phyloP scores from a whole-genome alignment of 306 rosid species.

The Hippophae rhamnoides region DNA sequence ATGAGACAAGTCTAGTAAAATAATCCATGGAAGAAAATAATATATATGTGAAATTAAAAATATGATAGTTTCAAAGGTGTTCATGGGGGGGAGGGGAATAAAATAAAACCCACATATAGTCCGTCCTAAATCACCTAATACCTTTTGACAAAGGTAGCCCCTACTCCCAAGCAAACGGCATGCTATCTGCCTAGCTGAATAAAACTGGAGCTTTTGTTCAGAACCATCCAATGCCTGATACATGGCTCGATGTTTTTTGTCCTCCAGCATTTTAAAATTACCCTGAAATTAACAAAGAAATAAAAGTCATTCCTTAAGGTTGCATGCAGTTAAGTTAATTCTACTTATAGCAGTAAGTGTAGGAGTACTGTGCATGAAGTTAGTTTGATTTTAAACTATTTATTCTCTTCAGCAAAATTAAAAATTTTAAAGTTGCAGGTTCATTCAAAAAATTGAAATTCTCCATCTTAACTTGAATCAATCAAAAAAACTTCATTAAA shows the following conservation, averaged over 20 bases:
- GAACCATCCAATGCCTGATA: conserved; percentile 66
- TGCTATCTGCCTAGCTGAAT: conserved; percentile 85
- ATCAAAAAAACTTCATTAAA: too few species aligned
- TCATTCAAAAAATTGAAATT: too few species aligned
- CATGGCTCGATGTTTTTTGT: conserved; percentile 77
- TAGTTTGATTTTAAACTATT: too few species aligned
- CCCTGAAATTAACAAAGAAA: conserved; percentile 38
- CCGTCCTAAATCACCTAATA: conserved; percentile 9
- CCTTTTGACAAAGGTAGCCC: conserved; percentile 95
- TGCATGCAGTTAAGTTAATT: too few species aligned
- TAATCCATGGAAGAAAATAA: background rate
- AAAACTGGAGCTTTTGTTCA: conserved; percentile 66
- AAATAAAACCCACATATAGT: background rate
- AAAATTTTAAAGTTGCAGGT: too few species aligned
- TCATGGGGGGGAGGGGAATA: background rate
- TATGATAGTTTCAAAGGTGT: background rate
- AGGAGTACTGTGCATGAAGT: too few species aligned
- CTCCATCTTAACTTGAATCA: too few species aligned
- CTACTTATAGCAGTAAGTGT: too few species aligned
- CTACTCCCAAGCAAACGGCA: conserved; percentile 89
- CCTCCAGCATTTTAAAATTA: conserved; percentile 46
- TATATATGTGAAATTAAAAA: background rate
- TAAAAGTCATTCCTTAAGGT: background rate
- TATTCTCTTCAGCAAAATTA: too few species aligned
- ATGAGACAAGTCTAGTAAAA: conserved; percentile 3